Base-by-base conservation (phyloP, 1,284 basidiomycete species). In the Trichosporon sp. region DNA sequence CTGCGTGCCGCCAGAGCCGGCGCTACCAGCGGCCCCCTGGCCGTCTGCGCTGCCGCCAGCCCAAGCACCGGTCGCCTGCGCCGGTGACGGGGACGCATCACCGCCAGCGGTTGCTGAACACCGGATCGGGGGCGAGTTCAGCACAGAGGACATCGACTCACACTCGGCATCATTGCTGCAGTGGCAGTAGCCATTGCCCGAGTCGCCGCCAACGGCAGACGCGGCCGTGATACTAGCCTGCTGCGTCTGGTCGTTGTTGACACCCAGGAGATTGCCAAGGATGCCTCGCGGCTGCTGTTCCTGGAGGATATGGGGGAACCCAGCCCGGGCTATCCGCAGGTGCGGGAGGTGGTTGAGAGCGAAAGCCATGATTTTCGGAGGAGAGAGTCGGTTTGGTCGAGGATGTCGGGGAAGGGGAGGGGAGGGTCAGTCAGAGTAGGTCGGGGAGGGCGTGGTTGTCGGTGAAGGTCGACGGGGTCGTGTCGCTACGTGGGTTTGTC, bases 81-180 rank as follows among this genome's bases (percentile, higher is more conserved):
- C 56, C 12, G 56, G 13, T 29, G 53, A 13, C 27, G 53, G 25
- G 11, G 25, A 15, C 13, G 53, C 56, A 15, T 60, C 56, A 2
- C 8, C 15, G 4, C 29, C 29, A 21, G 56, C 29, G 5, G 56
- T 29, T 29, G 56, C 29, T 3, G 53, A 18, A 60, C 56, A 60
- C 7, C 56, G 56, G 27, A 60, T 60, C 12, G 56, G 56, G 7
- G 56, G 56, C 13, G 27, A 60, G 29, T 60, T 60, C 15, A 60
- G 18, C 27, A 60, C 56, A n/a, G 56, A 29, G 27, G 56, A 60
- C 56, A 60, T 60, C 15, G 56, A 60, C 18, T 60, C 56, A n/a
- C 56, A 60, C 56, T 60, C 56, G 6, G 56, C 56, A 60, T 60
- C 56, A 32, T n/a, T 60, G 18, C 27, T 60, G 31, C 56, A 60